Conservation (phyloP, 805 yeast species). For the Helenozyma rhizophorensis region DNA sequence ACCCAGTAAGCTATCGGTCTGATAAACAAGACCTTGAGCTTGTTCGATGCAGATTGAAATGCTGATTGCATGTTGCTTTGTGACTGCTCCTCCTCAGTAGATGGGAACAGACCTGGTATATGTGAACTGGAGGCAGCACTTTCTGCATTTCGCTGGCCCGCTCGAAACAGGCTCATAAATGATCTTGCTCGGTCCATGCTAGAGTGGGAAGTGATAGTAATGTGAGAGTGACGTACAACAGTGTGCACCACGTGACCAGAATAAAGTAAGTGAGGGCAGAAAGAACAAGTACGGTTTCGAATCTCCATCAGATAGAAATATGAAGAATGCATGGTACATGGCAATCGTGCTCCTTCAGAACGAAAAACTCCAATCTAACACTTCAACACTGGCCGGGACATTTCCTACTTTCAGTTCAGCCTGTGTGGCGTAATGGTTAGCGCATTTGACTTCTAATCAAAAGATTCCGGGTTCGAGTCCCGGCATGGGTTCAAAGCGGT, state of each 20-base stretch:
- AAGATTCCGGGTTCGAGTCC: constrained; percentile 21
- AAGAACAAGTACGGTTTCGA: no score
- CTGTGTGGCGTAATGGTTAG: constrained; percentile 21
- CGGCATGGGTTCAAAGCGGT: constrained; percentile 19
- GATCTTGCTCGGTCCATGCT: constrained; percentile 4
- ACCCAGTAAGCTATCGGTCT: constrained; percentile 3
- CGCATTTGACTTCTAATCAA: constrained; percentile 20
- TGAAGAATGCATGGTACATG: no score
- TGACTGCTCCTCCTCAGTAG: neutral
- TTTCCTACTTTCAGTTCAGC: constrained; percentile 5
- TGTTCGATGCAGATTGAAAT: no score
- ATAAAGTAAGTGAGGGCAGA: no score
- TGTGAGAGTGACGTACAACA: no score
- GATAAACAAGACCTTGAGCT: constrained; percentile 1
- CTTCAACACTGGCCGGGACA: no score
- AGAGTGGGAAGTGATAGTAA: neutral
- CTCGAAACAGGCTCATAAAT: neutral
- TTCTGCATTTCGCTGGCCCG: neutral
- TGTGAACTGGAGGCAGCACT: neutral
- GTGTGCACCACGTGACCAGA: no score
- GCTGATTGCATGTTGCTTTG: no score
- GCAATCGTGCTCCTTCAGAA: no score
- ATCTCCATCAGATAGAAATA: no score
- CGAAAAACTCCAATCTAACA: no score
- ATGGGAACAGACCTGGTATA: neutral